phyloP scores from a whole-genome alignment of 345 rosid species.

The Conringia planisiliqua region DNA sequence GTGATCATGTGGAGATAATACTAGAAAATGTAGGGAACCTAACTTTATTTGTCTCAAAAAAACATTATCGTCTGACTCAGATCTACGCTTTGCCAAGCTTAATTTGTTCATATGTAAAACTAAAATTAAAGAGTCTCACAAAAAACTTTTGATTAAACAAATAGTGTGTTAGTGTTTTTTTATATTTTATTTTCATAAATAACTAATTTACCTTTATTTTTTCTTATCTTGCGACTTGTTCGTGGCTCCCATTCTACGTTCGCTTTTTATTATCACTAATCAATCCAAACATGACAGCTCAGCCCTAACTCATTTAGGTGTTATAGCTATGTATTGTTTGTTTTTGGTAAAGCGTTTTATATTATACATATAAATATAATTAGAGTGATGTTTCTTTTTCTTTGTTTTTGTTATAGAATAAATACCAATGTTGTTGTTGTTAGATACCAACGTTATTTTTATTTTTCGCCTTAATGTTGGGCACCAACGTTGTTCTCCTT shows the following conservation, averaged over 20 bases:
- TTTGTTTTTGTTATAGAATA: not conserved
- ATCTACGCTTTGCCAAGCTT: conserved; percentile 34
- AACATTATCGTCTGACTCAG: conserved; percentile 46
- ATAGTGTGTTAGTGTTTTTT: not conserved
- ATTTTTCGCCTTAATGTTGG: not conserved
- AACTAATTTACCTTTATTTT: conserved; percentile 24
- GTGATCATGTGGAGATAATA: conserved; percentile 28
- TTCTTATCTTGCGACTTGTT: conserved; percentile 37
- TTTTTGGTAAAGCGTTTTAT: not conserved
- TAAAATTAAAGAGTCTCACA: conserved; percentile 31
- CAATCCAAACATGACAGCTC: conserved; percentile 45
- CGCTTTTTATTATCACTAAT: conserved; percentile 24
- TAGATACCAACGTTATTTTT: not conserved
- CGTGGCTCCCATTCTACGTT: conserved; percentile 51
- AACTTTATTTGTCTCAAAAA: conserved; percentile 29
- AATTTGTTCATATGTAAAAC: conserved; percentile 27
- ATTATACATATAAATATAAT: not conserved
- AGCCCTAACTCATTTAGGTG: conserved; percentile 34
- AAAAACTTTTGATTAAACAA: conserved; percentile 32
- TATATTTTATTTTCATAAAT: conserved; percentile 3
- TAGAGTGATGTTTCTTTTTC: not conserved
- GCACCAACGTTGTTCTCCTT: not conserved
- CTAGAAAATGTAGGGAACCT: conserved; percentile 33
- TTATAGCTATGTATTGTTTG: not conserved
- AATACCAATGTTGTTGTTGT: not conserved